Evolutionary conservation across 1,284 basidiomycete species (phyloP), one percentile per base, ranked within the genome.

Genomic region (Laetiporus sulphureus): DNA sequence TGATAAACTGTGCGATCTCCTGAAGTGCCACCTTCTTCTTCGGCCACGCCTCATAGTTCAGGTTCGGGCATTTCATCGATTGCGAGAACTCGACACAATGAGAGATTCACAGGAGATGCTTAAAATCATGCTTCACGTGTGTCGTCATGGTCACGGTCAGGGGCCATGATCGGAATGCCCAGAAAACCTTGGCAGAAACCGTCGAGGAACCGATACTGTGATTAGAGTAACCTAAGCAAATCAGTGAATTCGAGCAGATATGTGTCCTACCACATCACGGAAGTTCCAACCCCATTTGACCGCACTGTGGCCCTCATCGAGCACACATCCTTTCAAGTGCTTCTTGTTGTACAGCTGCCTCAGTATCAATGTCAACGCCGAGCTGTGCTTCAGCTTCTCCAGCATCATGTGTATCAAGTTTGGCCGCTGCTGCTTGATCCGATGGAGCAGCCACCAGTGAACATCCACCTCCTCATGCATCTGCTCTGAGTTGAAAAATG

Each of bases 221-320:
- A 27, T 16, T 44, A 41, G 44, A 44, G 36, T 40, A 37, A 44
- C 21, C 58, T 60, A n/a, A 43, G 22, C 33, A 42, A 24, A 31
- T 29, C 19, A 42, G 20, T 8, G n/a, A 16, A 10, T 7, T 36
- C 31, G 12, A 27, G 30, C 22, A 24, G 18, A 29, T 29, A 7
- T 16, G 30, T 36, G 31, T 13, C 79, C 52, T 60, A 86, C 84
- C 20, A 82, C 74, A 30, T 75, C 75, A 29, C 91, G 77, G 56
- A 93, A 93, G 54, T 89, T 82, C 53, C 88, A 77, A 5, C 91
- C 90, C 89, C 87, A 92, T 13, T 80, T 78, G 3, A 73, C 78
- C 41, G 98, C 89, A 59, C 92, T 93, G 60, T 99, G 96, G 1
- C 93, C 95, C 58, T 99, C 95, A 58, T 99, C 96, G 41, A 98